phyloP scores from a whole-genome alignment of 78 protist species.

The Dictyostelium purpureum region DNA sequence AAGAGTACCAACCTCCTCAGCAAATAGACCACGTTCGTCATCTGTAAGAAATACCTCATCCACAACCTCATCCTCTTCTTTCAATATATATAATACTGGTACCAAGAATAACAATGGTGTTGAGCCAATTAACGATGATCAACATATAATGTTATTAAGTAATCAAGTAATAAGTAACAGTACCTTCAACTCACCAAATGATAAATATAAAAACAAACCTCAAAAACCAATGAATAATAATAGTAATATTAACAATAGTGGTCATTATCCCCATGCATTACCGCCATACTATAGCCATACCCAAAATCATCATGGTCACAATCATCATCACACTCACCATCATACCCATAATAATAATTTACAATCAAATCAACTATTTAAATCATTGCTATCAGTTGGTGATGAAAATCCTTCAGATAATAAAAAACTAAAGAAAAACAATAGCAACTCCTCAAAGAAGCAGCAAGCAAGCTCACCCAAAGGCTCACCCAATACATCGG shows the following conservation, averaged over 20 bases:
- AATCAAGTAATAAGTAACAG: neutral
- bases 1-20: conserved; percentile 2
- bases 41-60: neutral
- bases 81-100: neutral
- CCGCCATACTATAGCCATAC: neutral
- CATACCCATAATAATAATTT: neutral
- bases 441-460: neutral
- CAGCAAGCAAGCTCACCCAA: no score
- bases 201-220: neutral
- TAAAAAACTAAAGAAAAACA: neutral
- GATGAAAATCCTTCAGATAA: neutral
- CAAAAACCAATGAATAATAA: neutral
- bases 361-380: neutral
- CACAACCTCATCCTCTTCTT: neutral
- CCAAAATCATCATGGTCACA: neutral
- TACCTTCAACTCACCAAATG: neutral
- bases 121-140: neutral
- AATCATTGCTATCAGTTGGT: neutral
- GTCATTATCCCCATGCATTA: neutral
- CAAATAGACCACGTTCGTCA: conserved; percentile 5
- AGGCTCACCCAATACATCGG: neutral
- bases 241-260: neutral
- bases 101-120: neutral
- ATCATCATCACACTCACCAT: neutral
- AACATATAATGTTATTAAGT: neutral